Evolutionary conservation across 2,329 filamentous ascomycete genomes (phyloP), one percentile per base, ranked within the genome.

Genomic region (Cadophora sp.): DNA sequence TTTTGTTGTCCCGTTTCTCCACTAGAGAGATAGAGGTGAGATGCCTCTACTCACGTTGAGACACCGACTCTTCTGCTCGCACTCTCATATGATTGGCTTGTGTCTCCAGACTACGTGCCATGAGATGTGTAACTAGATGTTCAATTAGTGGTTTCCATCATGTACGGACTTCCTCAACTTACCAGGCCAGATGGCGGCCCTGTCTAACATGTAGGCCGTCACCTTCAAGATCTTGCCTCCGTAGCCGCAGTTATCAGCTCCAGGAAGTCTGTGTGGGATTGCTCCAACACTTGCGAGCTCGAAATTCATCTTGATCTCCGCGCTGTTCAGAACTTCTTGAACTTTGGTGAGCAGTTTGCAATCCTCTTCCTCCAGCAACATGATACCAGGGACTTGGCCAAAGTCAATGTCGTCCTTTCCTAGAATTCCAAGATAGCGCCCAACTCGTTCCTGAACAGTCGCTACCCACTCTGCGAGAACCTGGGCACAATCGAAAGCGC

Each of bases 401-500:
- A 93, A 85, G 73, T 97, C 93, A 41, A 96, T 87, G 0, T 91
- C 86, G 70, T 97, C 92, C 66, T 91, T 90, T 14, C 95, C 95
- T 1, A 98, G 85, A 6, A 97, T 88, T 4, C 95, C 95, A 6
- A 98, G 79, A 74, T 96, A 97, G 4, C 89, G 89, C 0, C 95
- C 95, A n/a, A 97, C 91, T 9, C 96, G 91, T 75, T 97, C 94
- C 78, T 99, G 96, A 3, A 98, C 87, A 1, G 94, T 96, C 5
- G 92, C 92, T 48, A 96, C 87, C 95, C 95, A 99, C 79, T 98
- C 95, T 0, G 93, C 93, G 39, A 99, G 86, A 1, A 98, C 93
- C 76, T 97, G 94, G 2, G 93, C 91, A 76, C 95, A 98, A 76
- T 98, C 95, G 74, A 97, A 96, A 5, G 92, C 90, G 78, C 95